These are phyloP conservation scores for Camellia japonica DNA, from an alignment of 148 eudicot species.

Conservation along the genomic window DNA sequence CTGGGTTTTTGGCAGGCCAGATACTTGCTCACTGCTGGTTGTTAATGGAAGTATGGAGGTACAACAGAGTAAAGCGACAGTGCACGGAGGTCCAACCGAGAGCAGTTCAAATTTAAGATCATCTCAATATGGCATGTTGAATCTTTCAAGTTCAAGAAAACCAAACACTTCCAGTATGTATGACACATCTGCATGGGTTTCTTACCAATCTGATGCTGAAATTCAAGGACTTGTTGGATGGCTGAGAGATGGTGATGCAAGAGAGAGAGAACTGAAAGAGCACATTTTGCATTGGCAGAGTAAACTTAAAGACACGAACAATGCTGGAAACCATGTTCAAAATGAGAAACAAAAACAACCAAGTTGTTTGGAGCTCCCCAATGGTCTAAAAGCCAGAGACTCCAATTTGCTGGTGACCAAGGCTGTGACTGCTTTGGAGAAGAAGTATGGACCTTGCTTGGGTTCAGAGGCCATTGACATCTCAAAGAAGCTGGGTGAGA, in stretches of 20 bases:
- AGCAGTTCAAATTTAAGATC: neutral
- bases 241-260: slow-evolving; percentile 36
- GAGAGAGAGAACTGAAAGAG: slow-evolving; percentile 49
- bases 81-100: neutral
- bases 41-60: slow-evolving; percentile 22
- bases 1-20: slow-evolving; percentile 38
- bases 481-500: slow-evolving; percentile 17
- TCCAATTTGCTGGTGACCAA: slow-evolving; percentile 26
- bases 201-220: slow-evolving; percentile 36
- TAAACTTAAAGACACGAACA: slow-evolving; percentile 4
- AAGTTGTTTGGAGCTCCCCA: slow-evolving; percentile 2
- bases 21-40: slow-evolving; percentile 25
- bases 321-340: slow-evolving; percentile 19
- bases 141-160: slow-evolving; percentile 17
- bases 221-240: slow-evolving; percentile 37
- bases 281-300: slow-evolving; percentile 37
- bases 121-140: neutral
- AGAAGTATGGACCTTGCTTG: slow-evolving; percentile 32
- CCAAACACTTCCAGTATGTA: neutral
- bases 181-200: slow-evolving; percentile 30
- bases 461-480: slow-evolving; percentile 14
- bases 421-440: slow-evolving; percentile 34
- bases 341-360: slow-evolving; percentile 19
- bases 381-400: slow-evolving; percentile 4
- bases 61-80: slow-evolving; percentile 7